A percentile compares a stretch with the other conserved stretches of the same genome.
Evolutionary conservation across 441 rosid genomes (phyloP).

Genomic region (Syzygium syzygioides): DNA sequence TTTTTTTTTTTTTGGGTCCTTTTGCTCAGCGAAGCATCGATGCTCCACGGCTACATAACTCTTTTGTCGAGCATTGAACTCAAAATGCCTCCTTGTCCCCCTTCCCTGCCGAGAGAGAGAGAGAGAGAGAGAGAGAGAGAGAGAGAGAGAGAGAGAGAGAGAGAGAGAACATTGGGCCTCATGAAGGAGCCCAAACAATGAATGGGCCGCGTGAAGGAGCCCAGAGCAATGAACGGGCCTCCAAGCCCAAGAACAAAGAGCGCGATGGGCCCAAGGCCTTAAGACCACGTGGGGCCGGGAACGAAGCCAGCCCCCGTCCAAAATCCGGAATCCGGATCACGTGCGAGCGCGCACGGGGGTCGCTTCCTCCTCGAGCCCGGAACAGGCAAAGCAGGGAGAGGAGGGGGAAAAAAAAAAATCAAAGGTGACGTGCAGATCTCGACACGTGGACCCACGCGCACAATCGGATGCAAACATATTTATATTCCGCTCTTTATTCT

Average conservation of each 20-base stretch:
- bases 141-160: too few species aligned
- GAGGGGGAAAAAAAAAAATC: background rate
- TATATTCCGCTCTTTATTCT: conserved; percentile 75
- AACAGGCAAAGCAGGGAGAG: background rate
- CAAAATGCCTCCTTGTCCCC: too few species aligned
- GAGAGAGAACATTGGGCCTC: background rate
- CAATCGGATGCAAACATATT: conserved; percentile 99
- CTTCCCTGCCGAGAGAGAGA: too few species aligned
- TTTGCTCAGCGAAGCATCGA: too few species aligned
- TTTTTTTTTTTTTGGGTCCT: background rate
- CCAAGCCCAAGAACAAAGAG: background rate
- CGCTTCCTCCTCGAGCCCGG: background rate
- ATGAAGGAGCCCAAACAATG: background rate
- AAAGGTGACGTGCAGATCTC: conserved; percentile 15
- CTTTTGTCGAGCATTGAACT: too few species aligned
- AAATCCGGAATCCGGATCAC: background rate
- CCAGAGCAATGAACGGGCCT: background rate
- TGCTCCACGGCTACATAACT: too few species aligned
- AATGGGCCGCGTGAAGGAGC: background rate
- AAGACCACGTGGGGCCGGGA: background rate
- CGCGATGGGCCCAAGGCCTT: background rate
- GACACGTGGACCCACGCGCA: conserved; percentile 58
- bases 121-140: too few species aligned
- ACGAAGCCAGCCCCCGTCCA: background rate
- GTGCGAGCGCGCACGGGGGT: background rate